Conservation (phyloP, 148 eudicot genomes). For the Rhododendron griersonianum region DNA sequence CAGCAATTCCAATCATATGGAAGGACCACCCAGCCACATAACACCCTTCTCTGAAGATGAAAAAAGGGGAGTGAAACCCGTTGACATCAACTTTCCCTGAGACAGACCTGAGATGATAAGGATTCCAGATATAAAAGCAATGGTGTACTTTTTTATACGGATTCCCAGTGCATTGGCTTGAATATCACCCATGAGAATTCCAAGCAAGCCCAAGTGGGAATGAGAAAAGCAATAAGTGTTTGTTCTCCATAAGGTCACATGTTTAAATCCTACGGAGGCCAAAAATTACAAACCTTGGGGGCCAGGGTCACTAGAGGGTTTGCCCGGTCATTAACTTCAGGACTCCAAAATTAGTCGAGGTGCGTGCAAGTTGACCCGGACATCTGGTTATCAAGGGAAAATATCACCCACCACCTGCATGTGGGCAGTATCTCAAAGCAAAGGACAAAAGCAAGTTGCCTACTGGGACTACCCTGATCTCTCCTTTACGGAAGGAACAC, state of each 20-base stretch:
- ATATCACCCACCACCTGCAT: conserved; percentile 18
- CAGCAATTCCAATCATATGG: neutral
- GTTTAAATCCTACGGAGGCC: too few species aligned
- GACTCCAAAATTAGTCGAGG: too few species aligned
- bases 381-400: neutral
- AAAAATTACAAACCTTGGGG: too few species aligned
- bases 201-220: too few species aligned
- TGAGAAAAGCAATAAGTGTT: neutral
- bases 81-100: conserved; percentile 15
- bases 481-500: neutral
- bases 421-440: conserved; percentile 18
- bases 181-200: conserved; percentile 1
- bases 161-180: conserved; percentile 18
- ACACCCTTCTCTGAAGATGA: neutral
- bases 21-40: conserved; percentile 7
- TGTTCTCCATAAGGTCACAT: too few species aligned
- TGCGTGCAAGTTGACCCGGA: neutral
- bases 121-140: conserved; percentile 20
- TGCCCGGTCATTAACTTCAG: neutral
- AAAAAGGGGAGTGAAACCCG: neutral
- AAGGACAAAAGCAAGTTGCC: conserved; percentile 19
- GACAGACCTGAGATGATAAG: conserved; percentile 20
- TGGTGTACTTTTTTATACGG: conserved; percentile 8
- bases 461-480: neutral
- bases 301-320: too few species aligned